Evolutionary conservation across 2,329 filamentous ascomycete species (phyloP), one percentile per base, ranked within the genome.

Genomic region (Pleomassaria siparia): DNA sequence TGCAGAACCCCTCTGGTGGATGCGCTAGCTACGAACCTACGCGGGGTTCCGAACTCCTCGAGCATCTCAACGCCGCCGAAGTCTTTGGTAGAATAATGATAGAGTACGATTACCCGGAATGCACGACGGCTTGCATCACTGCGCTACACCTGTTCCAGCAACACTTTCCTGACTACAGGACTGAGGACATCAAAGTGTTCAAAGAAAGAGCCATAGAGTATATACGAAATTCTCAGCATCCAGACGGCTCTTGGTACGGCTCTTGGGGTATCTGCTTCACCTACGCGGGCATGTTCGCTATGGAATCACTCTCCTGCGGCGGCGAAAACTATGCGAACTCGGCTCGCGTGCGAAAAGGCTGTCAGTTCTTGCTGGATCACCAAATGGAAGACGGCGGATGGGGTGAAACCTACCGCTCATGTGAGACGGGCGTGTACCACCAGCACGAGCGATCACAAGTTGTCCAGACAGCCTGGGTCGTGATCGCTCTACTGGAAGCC

Each of bases 211-310:
- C 91, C 0, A 83, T 96, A 1, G 75, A 78, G 41, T 97, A 91
- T 76, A 95, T 99, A 71, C 88, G 91, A 64, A 79, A 79, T 2
- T 82, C 85, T 2, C 94, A 97, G 72, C 77, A 82, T 2, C 70
- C 79, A 0, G 90, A 97, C 59, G 94, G 94, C n/a, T 88, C 87
- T 50, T 99, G 94, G 94, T 97, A 99, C 67, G 94, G 94, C 37
- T 91, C 85, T 66, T 99, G 94, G 94, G 94, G 89, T 43, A 95
- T 99, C 62, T 99, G 94, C 74, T 99, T 95, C 72, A 96, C 91
- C 0, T 99, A 99, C 66, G 94, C 91, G 1, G 88, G 84, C 54
- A 95, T 97, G 91, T 99, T 99, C 73, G 91, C 91, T 0, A 78
- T 97, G 1, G 92, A 97, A 69, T 90, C 88, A 53, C 78, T 99